A percentile compares a stretch with the other conserved stretches of the same genome.
phyloP scores from a whole-genome alignment of 2,329 filamentous ascomycete genomes.

The Alternaria sp. region DNA sequence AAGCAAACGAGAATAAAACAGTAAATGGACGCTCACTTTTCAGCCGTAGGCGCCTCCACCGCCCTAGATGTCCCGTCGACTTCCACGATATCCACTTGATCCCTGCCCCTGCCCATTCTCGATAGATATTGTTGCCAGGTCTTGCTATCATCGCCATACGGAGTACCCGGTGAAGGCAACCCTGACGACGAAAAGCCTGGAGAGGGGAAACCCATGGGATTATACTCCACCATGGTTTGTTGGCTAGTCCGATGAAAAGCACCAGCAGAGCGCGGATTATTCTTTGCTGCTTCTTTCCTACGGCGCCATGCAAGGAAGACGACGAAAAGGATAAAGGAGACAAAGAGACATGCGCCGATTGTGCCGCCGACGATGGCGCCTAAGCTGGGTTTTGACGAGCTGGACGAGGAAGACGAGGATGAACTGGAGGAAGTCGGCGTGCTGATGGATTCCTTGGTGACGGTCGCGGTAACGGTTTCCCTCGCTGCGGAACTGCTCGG shows the following conservation, averaged over 20 bases:
- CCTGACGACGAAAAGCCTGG: background rate
- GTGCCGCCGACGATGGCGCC: slow-evolving; percentile 48
- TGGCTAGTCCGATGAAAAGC: background rate
- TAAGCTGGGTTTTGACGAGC: slow-evolving; percentile 23
- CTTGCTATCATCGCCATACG: slow-evolving; percentile 11
- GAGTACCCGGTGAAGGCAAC: background rate
- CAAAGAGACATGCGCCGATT: slow-evolving; percentile 38
- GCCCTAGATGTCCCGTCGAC: slow-evolving; percentile 20
- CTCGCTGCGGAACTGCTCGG: background rate
- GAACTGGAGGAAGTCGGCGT: background rate
- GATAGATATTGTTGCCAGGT: slow-evolving; percentile 18
- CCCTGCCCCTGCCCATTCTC: slow-evolving; percentile 7
- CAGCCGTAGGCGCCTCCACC: slow-evolving; percentile 17
- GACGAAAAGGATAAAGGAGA: slow-evolving; percentile 34
- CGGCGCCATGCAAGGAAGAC: slow-evolving; percentile 35
- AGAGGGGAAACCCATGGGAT: slow-evolving; percentile 16
- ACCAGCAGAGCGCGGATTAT: background rate
- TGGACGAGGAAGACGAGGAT: background rate
- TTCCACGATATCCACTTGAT: slow-evolving; percentile 16
- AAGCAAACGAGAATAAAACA: background rate
- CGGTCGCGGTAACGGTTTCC: slow-evolving; percentile 18
- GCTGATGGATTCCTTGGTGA: slow-evolving; percentile 4
- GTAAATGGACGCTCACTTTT: background rate
- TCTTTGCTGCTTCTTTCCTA: slow-evolving; percentile 9
- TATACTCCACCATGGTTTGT: slow-evolving; percentile 17